A percentile compares a stretch with the other conserved stretches of the same genome.
Evolutionary conservation across 176 grass and related monocot species (phyloP).

Genomic region (Avena insularis): DNA sequence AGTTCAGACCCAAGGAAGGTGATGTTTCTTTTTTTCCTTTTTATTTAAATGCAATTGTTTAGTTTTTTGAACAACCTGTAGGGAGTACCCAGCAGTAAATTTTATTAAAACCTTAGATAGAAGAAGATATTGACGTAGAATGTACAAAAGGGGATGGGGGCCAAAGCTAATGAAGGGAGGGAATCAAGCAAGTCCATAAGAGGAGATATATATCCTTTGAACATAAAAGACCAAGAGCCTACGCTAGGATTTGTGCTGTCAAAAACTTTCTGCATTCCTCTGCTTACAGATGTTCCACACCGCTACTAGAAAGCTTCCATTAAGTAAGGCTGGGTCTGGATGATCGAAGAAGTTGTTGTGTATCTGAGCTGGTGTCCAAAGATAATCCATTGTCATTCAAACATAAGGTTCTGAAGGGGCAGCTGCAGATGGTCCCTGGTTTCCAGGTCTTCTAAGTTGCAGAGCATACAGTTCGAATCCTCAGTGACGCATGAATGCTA

Average conservation of each 20-base stretch:
- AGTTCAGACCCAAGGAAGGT: conserved; percentile 93
- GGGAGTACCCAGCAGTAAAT: background rate
- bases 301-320: background rate
- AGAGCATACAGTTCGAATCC: background rate
- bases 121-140: background rate
- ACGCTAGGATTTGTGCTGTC: background rate
- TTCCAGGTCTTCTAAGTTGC: conserved; percentile 1
- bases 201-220: background rate
- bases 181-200: background rate
- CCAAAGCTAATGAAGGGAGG: background rate
- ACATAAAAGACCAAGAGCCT: background rate
- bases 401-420: conserved; percentile 12
- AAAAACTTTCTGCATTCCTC: background rate
- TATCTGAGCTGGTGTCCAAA: background rate
- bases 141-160: background rate
- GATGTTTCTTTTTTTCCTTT: conserved; percentile 26
- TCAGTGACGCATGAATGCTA: background rate
- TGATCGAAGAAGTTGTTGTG: background rate
- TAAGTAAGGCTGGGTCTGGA: background rate
- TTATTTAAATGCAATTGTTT: conserved; percentile 18
- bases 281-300: background rate
- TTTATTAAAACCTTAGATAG: background rate
- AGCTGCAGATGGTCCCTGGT: background rate
- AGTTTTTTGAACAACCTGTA: background rate
- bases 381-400: background rate